phyloP scores from a whole-genome alignment of 768 basidiomycete species.

The Chalciporus pseudorubinellus region DNA sequence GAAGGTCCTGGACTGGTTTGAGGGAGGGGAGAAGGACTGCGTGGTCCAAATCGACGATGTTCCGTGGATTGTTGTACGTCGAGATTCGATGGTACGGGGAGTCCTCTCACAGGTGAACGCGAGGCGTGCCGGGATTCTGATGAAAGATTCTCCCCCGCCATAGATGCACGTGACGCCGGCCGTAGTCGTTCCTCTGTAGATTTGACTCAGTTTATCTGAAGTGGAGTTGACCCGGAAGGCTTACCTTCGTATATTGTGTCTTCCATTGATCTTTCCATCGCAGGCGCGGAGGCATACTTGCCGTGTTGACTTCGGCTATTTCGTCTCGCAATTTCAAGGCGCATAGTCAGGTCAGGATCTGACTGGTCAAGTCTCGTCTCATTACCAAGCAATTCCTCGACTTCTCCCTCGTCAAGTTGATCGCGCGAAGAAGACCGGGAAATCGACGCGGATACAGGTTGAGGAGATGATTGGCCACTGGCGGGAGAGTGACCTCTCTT shows the following conservation, averaged over 20 bases:
- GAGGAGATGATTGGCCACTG: constrained; percentile 33
- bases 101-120: constrained; percentile 35
- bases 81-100: constrained; percentile 37
- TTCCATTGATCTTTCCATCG: constrained; percentile 49
- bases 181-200: constrained; percentile 57
- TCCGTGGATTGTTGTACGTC: constrained; percentile 51
- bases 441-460: constrained; percentile 34
- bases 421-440: constrained; percentile 48
- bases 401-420: constrained; percentile 36
- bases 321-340: constrained; percentile 76
- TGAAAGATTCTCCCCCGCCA: constrained; percentile 39
- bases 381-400: constrained; percentile 44
- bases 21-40: constrained; percentile 70
- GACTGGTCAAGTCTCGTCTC: constrained; percentile 54
- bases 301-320: constrained; percentile 79
- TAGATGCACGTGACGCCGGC: constrained; percentile 54
- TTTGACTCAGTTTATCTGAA: constrained; percentile 2
- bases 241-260: constrained; percentile 79
- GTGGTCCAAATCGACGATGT: constrained; percentile 68
- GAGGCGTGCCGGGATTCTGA: constrained; percentile 49
- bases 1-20: constrained; percentile 38
- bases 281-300: constrained; percentile 38
- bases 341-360: constrained; percentile 73
- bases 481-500: constrained; percentile 47
- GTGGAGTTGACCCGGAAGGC: constrained; percentile 12